These are phyloP conservation scores for Pezizomycotina sp. DNA, from an alignment of 2,329 filamentous ascomycete species.

Conservation along the genomic window DNA sequence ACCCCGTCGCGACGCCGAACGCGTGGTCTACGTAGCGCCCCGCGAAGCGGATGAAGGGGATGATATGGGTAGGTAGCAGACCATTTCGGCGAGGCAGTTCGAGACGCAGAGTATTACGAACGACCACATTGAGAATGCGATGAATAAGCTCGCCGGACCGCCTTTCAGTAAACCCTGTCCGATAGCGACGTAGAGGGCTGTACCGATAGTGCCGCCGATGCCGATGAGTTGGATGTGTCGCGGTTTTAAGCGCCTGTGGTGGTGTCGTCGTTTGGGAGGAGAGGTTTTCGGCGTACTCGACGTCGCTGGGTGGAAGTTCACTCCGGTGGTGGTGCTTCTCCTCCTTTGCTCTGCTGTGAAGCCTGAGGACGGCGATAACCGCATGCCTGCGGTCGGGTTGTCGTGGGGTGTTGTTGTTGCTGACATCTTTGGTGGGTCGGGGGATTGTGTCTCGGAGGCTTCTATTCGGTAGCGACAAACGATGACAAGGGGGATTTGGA, in stretches of 20 bases:
- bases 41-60: conserved; percentile 63
- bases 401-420: too few relatives aligned
- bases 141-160: conserved; percentile 33
- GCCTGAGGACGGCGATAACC: too few relatives aligned
- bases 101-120: conserved; percentile 43
- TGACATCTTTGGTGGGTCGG: too few relatives aligned
- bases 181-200: conserved; percentile 44
- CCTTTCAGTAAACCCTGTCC: conserved; percentile 42
- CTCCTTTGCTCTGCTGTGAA: too few relatives aligned
- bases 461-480: too few relatives aligned
- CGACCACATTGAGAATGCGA: conserved; percentile 42
- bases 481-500: too few relatives aligned
- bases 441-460: too few relatives aligned
- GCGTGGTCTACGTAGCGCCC: conserved; percentile 60
- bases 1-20: conserved; percentile 55
- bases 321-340: too few relatives aligned
- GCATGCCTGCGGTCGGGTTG: too few relatives aligned
- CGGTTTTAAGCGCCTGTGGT: conserved; percentile 38
- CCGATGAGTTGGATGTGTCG: conserved; percentile 44
- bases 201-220: conserved; percentile 49
- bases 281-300: too few relatives aligned
- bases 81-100: conserved; percentile 55
- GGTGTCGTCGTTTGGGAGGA: conserved; percentile 9
- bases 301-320: too few relatives aligned
- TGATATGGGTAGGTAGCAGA: conserved; percentile 58